phyloP scores from a whole-genome alignment of 2,329 filamentous ascomycete species.

The Bipolaris cookei region DNA sequence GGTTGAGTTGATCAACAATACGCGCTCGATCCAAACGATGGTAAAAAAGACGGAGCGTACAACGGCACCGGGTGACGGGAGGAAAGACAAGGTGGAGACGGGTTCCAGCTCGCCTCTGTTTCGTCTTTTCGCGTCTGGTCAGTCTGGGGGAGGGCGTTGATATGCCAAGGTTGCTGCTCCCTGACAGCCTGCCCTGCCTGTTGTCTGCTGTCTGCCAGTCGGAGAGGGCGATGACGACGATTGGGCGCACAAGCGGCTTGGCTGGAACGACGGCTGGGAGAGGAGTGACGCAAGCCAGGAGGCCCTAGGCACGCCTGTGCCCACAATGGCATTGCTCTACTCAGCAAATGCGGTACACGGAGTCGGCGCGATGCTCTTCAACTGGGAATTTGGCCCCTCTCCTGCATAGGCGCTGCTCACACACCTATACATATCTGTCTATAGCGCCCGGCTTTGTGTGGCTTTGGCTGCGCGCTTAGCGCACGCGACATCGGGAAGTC shows the following conservation, averaged over 20 bases:
- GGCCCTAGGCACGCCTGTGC: slow-evolving; percentile 14
- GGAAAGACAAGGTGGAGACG: slow-evolving; percentile 1
- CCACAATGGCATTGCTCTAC: neutral
- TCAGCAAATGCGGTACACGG: neutral
- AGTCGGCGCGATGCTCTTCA: neutral
- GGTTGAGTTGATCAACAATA: slow-evolving; percentile 1
- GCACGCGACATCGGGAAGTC: neutral
- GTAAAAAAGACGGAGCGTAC: neutral
- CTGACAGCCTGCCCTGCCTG: neutral
- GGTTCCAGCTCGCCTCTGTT: slow-evolving; percentile 1
- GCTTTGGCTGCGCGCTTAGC: neutral
- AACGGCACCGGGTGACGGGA: neutral
- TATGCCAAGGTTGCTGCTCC: slow-evolving; percentile 19
- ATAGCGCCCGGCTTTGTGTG: too few species aligned
- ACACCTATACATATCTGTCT: too few species aligned
- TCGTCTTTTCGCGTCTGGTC: neutral
- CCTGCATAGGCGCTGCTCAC: neutral
- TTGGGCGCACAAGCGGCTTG: slow-evolving; percentile 16
- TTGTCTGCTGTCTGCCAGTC: slow-evolving; percentile 15
- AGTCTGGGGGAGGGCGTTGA: slow-evolving; percentile 3
- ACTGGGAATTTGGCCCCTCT: neutral
- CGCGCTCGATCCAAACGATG: neutral
- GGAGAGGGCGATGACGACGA: slow-evolving; percentile 12
- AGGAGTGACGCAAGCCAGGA: slow-evolving; percentile 1
- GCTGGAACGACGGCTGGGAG: slow-evolving; percentile 20